Percentiles rank a stretch among this genome's conserved stretches.
phyloP scores from a whole-genome alignment of 306 rosid species.

The Pyrus communis region DNA sequence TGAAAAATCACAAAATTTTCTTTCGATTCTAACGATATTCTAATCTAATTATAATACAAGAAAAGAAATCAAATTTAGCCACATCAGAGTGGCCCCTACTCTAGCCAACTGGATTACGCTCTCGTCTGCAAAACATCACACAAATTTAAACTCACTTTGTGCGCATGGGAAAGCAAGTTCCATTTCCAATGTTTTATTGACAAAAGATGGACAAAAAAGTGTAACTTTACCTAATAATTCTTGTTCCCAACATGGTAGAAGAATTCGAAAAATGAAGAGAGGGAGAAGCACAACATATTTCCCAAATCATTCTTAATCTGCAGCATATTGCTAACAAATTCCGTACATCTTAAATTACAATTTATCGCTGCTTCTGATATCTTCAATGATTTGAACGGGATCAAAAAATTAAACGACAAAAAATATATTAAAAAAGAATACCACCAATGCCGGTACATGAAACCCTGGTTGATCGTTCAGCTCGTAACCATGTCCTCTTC shows the following conservation, averaged over 20 bases:
- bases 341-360: slow-evolving; percentile 47
- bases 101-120: too few relatives aligned
- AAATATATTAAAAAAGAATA: slow-evolving; percentile 44
- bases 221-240: too few relatives aligned
- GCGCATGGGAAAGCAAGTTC: too few relatives aligned
- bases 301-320: slow-evolving; percentile 52
- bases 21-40: too few relatives aligned
- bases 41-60: too few relatives aligned
- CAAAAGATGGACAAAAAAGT: too few relatives aligned
- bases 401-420: slow-evolving; percentile 22
- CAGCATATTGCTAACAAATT: slow-evolving; percentile 51
- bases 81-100: too few relatives aligned
- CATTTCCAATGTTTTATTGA: too few relatives aligned
- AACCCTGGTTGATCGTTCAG: slow-evolving; percentile 12
- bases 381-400: slow-evolving; percentile 37
- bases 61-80: too few relatives aligned
- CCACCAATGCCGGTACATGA: slow-evolving; percentile 15
- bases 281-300: slow-evolving; percentile 32
- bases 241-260: not conserved
- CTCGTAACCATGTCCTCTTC: slow-evolving; percentile 46
- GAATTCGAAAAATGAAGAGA: not conserved
- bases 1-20: too few relatives aligned
- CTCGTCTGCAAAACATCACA: too few relatives aligned
- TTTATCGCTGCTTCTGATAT: slow-evolving; percentile 41
- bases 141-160: too few relatives aligned